Percentiles rank a stretch among this genome's conserved stretches.
Evolutionary conservation across 768 basidiomycete species (phyloP).

Genomic region (Tricholoma bakamatsutake): DNA sequence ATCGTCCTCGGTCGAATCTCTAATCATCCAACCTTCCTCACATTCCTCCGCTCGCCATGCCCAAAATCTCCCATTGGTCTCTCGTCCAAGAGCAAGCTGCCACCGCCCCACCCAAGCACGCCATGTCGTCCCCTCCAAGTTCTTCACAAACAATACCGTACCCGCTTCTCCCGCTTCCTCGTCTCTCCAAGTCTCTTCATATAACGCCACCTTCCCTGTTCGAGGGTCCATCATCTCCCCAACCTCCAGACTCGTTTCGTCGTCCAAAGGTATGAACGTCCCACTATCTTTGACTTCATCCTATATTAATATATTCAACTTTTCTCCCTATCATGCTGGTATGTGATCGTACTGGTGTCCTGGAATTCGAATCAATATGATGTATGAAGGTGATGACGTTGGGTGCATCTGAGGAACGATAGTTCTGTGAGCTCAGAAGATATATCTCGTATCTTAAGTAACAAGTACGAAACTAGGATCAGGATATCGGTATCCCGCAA

Average conservation of each 20-base stretch:
- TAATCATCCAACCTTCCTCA: slow-evolving; percentile 5
- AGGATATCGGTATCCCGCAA: slow-evolving; percentile 28
- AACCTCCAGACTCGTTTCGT: slow-evolving; percentile 24
- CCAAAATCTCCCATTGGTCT: slow-evolving; percentile 11
- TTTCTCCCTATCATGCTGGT: background rate
- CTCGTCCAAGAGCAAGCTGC: slow-evolving; percentile 13
- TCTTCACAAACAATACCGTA: slow-evolving; percentile 11
- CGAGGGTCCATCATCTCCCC: slow-evolving; percentile 30
- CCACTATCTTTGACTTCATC: slow-evolving; percentile 18
- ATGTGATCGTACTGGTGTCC: slow-evolving; percentile 18
- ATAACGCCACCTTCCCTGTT: slow-evolving; percentile 20
- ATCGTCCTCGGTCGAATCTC: slow-evolving; percentile 1
- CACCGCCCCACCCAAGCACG: slow-evolving; percentile 13
- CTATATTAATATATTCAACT: slow-evolving; percentile 6
- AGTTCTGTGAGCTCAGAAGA: background rate
- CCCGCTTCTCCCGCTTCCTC: slow-evolving; percentile 13
- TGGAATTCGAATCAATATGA: slow-evolving; percentile 29
- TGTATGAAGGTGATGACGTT: slow-evolving; percentile 24
- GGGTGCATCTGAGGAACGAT: slow-evolving; percentile 6
- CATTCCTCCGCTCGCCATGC: slow-evolving; percentile 15
- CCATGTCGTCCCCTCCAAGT: slow-evolving; percentile 10
- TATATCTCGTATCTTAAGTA: background rate
- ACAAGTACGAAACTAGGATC: slow-evolving; percentile 7
- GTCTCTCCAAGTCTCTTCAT: slow-evolving; percentile 30
- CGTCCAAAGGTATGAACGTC: slow-evolving; percentile 18